A percentile compares a stretch with the other conserved stretches of the same genome.
phyloP scores from a whole-genome alignment of 495 filamentous ascomycete genomes.

The Hypomontagnella submonticulosa region DNA sequence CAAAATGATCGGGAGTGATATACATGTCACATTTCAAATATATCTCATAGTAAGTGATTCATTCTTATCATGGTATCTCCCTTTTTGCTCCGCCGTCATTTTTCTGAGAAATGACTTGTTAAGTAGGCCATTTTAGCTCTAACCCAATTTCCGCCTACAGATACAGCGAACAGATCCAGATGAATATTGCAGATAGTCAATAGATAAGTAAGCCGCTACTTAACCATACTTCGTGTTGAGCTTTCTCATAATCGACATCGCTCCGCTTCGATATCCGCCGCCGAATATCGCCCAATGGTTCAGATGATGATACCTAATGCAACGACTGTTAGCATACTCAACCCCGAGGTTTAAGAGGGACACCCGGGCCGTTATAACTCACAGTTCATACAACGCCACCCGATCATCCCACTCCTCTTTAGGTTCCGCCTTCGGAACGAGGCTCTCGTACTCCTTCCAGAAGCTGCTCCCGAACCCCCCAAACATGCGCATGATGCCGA shows the following conservation, averaged over 20 bases:
- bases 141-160: background rate
- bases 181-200: too few relatives aligned
- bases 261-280: conserved; percentile 75
- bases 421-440: conserved; percentile 83
- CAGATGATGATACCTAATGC: conserved; percentile 81
- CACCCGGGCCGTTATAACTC: conserved; percentile 55
- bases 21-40: background rate
- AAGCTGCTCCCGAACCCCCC: conserved; percentile 83
- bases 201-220: background rate
- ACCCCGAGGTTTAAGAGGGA: background rate
- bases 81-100: too few relatives aligned
- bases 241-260: conserved; percentile 78
- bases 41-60: too few relatives aligned
- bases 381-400: conserved; percentile 83
- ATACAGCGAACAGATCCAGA: too few relatives aligned
- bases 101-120: too few relatives aligned
- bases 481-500: conserved; percentile 97
- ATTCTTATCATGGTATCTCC: too few relatives aligned
- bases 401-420: conserved; percentile 86
- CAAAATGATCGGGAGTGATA: background rate
- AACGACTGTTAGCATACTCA: conserved; percentile 9
- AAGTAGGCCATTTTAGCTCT: background rate
- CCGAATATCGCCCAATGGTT: conserved; percentile 91
- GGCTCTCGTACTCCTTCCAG: conserved; percentile 77
- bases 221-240: conserved; percentile 73